Evolutionary conservation across 179 eudicot genomes (phyloP), one percentile per base, ranked within the genome.

Genomic region (Gypsophila paniculata): DNA sequence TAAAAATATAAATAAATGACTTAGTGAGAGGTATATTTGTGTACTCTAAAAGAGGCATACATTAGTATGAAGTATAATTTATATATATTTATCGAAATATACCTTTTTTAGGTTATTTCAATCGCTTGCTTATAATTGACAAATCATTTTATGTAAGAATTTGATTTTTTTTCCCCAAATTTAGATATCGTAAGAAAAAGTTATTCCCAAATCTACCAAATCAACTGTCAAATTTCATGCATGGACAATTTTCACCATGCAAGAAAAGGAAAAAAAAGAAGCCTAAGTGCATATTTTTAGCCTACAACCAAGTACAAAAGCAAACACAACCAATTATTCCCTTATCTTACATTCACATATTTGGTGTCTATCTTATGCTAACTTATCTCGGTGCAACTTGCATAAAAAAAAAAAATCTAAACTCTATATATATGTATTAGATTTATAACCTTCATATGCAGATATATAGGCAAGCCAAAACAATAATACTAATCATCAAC

Each of bases 301-400:
- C 5, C 1, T 18, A 54, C 61, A 57, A 57, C 32, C 61, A 57
- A 57, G 39, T 29, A 57, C 8, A 57, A 21, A 21, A 26, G 63
- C 17, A 23, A 59, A 13, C n/a, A 59, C 36, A 11, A 59, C 23
- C 38, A 59, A 14, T 59, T 21, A 59, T 59, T 59, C 34, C 18
- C 38, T 26, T 59, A 59, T 59, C 26, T 29, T 29, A 29, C 34
- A 29, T 29, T 29, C 34, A 29, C 34, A 29, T 29, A 29, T 29
- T 29, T 29, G 34, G 34, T 29, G 34, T 29, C 34, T 29, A 29
- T 29, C 34, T 0, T 7, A 10, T 19, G 3, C 32, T 4, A 25
- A 3, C 38, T 5, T 60, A 59, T 62, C 52, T 29, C 8, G 68
- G 12, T 73, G 10, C 73, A 69, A 75, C 74, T 69, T 69, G 78